A percentile compares a stretch with the other conserved stretches of the same genome.
Conservation (phyloP, 805 yeast species). For the Myxozyma neotropica region DNA sequence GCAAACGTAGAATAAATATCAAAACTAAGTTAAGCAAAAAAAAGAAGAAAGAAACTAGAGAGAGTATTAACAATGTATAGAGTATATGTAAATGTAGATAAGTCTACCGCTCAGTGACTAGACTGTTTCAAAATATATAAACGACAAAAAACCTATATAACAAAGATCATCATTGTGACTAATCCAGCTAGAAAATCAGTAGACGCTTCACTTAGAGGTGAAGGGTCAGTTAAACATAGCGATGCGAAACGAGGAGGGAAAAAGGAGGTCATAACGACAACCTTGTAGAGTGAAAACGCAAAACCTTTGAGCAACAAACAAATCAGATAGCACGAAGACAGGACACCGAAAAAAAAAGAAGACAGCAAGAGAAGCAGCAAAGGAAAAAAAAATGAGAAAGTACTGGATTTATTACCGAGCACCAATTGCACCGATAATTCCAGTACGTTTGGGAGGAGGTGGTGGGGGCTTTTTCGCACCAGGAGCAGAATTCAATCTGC, state of each 20-base stretch:
- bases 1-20: background rate
- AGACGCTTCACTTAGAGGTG: background rate
- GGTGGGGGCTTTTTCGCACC: conserved; percentile 31
- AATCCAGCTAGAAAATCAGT: background rate
- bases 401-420: too few species aligned
- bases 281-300: background rate
- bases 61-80: background rate
- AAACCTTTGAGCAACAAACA: background rate
- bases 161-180: background rate
- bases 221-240: background rate
- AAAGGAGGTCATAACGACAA: background rate
- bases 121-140: background rate
- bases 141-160: conserved; percentile 1
- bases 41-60: background rate
- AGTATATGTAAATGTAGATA: background rate
- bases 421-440: conserved; percentile 28
- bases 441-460: conserved; percentile 33
- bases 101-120: background rate
- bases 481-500: conserved; percentile 14
- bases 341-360: background rate
- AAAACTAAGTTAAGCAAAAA: background rate
- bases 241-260: conserved; percentile 1
- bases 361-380: background rate
- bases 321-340: background rate
- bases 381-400: conserved; percentile 2